A percentile compares a stretch with the other conserved stretches of the same genome.
These are phyloP conservation scores for Heliocybe sulcata DNA, from an alignment of 1,284 basidiomycete species.

Conservation along the genomic window DNA sequence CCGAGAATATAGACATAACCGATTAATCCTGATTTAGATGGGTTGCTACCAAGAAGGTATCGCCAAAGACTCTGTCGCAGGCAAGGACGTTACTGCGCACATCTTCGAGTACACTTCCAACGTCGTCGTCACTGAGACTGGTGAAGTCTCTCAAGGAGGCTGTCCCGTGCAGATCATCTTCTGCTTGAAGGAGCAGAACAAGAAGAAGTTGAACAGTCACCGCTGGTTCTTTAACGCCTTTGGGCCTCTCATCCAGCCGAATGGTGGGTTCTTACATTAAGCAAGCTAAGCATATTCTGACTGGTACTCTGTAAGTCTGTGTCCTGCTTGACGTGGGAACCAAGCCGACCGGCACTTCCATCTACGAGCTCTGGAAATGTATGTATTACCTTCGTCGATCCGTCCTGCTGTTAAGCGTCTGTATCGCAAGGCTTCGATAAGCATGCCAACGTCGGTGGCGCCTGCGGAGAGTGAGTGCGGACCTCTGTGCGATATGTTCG, in stretches of 20 bases:
- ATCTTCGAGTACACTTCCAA: slow-evolving; percentile 86
- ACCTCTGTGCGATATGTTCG: neutral
- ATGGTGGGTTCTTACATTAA: slow-evolving; percentile 36
- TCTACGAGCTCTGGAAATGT: slow-evolving; percentile 96
- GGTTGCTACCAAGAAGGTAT: slow-evolving; percentile 96
- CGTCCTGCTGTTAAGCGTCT: neutral
- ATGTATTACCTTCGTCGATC: slow-evolving; percentile 12
- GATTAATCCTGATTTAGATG: slow-evolving; percentile 58
- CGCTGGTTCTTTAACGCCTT: slow-evolving; percentile 99
- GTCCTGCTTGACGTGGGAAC: slow-evolving; percentile 89
- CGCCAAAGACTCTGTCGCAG: slow-evolving; percentile 87
- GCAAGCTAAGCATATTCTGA: neutral
- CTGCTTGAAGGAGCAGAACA: slow-evolving; percentile 93
- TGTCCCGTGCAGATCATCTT: slow-evolving; percentile 92
- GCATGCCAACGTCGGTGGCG: slow-evolving; percentile 86
- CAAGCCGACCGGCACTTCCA: slow-evolving; percentile 87
- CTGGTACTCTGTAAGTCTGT: slow-evolving; percentile 45
- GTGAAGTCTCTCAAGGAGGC: slow-evolving; percentile 76
- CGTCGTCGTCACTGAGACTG: slow-evolving; percentile 75
- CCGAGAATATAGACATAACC: slow-evolving; percentile 7
- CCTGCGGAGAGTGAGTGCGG: slow-evolving; percentile 82
- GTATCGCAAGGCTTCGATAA: slow-evolving; percentile 66
- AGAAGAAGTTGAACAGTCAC: slow-evolving; percentile 91
- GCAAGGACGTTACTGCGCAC: slow-evolving; percentile 91
- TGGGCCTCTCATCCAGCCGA: slow-evolving; percentile 79